Base-by-base conservation (phyloP, 805 yeast species). In the Candida tallmaniae region DNA sequence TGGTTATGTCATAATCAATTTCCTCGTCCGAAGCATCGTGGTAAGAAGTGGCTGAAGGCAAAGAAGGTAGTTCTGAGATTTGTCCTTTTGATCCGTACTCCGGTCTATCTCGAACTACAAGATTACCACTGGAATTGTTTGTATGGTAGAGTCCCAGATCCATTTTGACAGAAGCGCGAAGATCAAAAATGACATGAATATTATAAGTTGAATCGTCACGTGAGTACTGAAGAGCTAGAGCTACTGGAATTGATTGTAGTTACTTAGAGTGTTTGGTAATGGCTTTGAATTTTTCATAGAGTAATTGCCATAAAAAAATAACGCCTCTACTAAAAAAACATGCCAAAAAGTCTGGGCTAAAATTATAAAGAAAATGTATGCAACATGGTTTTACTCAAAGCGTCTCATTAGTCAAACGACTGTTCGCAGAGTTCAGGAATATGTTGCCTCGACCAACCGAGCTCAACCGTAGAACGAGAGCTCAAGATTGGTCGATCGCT, bases 321-420 rank as follows among this genome's bases (percentile, higher is more conserved):
- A n/a, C n/a, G n/a, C n/a, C n/a, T n/a, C n/a, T n/a, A n/a, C n/a
- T n/a, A n/a, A n/a, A n/a, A n/a, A n/a, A n/a, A n/a, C n/a, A n/a
- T n/a, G n/a, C n/a, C n/a, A n/a, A n/a, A n/a, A n/a, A n/a, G n/a
- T n/a, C n/a, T n/a, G n/a, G n/a, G n/a, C 23, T 26, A 13, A 14
- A 20, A 18, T 19, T 16, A 27, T 11, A 14, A 14, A 23, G 22
- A 19, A 29, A 51, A 80, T 90, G 97, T 90, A 60, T 70, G 95
- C 97, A 80, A 87, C 95, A 90, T 89, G 97, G 97, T 89, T 89
- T 85, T 85, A 88, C 97, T 90, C 96, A 85, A 86, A 79, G 93
- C 95, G 82, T 80, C 78, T 35, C 44, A 90, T 73, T 54, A 78
- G 94, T 79, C 93, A 67, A 75, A 55, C 71, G 83, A 78, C 82